Conservation (phyloP, 495 filamentous ascomycete species). For the Penicillium goetzii region DNA sequence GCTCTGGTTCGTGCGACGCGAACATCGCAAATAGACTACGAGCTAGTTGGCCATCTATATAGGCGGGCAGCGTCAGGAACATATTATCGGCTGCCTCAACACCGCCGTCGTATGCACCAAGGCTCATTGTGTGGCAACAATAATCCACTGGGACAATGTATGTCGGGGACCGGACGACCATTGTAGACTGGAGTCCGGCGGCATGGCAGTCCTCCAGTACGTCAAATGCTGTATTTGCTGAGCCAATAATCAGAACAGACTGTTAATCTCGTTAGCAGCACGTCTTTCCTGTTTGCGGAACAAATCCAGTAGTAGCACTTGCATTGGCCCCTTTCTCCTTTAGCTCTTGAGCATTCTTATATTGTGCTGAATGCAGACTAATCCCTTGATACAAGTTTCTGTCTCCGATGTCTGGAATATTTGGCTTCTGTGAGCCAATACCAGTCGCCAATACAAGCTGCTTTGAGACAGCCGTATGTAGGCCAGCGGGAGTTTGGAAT, state of each 20-base stretch:
- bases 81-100: not conserved
- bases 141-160: not conserved
- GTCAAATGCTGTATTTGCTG: not conserved
- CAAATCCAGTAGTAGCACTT: not conserved
- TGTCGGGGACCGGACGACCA: not conserved
- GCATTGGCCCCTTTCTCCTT: not conserved
- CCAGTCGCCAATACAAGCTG: not conserved
- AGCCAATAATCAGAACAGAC: not conserved
- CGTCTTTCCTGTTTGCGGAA: not conserved
- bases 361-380: not conserved
- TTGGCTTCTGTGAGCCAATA: not conserved
- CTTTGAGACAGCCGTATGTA: not conserved
- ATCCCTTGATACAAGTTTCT: not conserved
- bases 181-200: not conserved
- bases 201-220: not conserved
- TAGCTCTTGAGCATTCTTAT: not conserved
- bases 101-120: not conserved
- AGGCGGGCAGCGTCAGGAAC: not conserved
- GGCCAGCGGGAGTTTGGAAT: not conserved
- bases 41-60: not conserved
- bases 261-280: not conserved
- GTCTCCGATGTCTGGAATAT: not conserved
- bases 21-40: not conserved
- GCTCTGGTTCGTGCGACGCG: not conserved
- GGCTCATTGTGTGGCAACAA: not conserved